These are phyloP conservation scores for Pseudopyricularia javanii DNA, from an alignment of 2,329 filamentous ascomycete species.

Conservation along the genomic window DNA sequence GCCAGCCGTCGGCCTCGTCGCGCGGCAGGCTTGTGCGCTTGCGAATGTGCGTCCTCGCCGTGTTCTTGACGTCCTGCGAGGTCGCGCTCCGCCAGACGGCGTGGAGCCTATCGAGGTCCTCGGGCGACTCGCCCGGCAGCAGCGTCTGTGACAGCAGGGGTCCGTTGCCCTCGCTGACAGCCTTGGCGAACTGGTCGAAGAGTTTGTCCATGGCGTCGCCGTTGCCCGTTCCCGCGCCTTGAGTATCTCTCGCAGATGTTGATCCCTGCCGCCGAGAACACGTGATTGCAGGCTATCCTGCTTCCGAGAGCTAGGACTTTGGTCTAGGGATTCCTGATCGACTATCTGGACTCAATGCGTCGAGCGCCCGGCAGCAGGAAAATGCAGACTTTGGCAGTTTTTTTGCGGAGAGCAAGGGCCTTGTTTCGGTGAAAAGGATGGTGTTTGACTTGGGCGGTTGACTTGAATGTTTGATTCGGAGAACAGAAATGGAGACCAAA, in stretches of 20 bases:
- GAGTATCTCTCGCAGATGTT: neutral
- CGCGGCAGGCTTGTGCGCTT: conserved; percentile 47
- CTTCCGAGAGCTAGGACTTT: neutral
- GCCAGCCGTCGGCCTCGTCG: conserved; percentile 68
- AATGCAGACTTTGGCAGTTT: neutral
- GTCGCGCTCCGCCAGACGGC: conserved; percentile 63
- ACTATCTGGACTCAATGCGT: neutral
- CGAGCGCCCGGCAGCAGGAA: neutral
- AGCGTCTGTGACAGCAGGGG: conserved; percentile 64
- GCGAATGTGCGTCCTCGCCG: conserved; percentile 61
- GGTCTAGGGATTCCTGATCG: neutral
- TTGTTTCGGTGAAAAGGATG: neutral
- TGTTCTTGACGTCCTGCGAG: conserved; percentile 48
- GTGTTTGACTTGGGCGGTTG: no score
- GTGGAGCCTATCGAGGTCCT: conserved; percentile 53
- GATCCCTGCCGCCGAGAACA: neutral
- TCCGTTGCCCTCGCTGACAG: conserved; percentile 53
- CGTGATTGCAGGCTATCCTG: neutral
- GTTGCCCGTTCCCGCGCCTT: neutral
- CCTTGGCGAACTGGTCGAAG: conserved; percentile 61
- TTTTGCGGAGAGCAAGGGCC: neutral
- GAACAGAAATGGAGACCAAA: no score
- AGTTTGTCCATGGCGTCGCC: conserved; percentile 51
- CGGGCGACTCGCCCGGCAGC: conserved; percentile 52
- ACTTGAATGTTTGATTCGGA: no score